phyloP scores from a whole-genome alignment of 768 basidiomycete species.

The Neoboletus brunneissimus region DNA sequence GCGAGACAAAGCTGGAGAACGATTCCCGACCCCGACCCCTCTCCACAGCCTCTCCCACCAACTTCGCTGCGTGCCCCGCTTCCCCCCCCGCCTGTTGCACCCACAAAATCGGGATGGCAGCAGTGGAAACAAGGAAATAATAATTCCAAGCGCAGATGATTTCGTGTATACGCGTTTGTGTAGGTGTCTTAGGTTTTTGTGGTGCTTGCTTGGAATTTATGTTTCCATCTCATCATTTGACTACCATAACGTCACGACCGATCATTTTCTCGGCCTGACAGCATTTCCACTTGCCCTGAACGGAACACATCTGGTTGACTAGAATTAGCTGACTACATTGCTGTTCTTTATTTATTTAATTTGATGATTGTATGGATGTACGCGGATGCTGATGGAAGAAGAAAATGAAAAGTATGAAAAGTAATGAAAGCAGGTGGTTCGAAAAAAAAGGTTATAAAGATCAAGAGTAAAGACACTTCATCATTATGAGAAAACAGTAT shows the following conservation, averaged over 20 bases:
- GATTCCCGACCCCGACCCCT: slow-evolving; percentile 13
- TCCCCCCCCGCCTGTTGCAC: slow-evolving; percentile 20
- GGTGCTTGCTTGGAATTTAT: slow-evolving; percentile 4
- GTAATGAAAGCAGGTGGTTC: slow-evolving; percentile 27
- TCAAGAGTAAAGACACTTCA: slow-evolving; percentile 30
- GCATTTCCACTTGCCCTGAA: slow-evolving; percentile 22
- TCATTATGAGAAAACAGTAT: slow-evolving; percentile 29
- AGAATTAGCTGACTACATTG: slow-evolving; percentile 52
- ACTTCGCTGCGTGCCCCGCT: slow-evolving; percentile 12
- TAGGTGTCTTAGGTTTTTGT: neutral
- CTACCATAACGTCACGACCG: neutral
- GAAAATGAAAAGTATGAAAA: slow-evolving; percentile 18
- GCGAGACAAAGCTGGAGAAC: neutral
- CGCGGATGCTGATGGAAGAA: slow-evolving; percentile 32
- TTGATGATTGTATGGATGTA: slow-evolving; percentile 42
- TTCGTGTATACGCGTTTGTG: neutral
- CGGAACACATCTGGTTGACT: slow-evolving; percentile 26
- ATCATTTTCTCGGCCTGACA: slow-evolving; percentile 11
- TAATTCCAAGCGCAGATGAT: slow-evolving; percentile 21
- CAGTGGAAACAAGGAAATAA: slow-evolving; percentile 39
- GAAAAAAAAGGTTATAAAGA: slow-evolving; percentile 35
- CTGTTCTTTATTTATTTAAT: slow-evolving; percentile 37
- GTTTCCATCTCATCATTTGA: neutral
- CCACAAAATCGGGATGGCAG: slow-evolving; percentile 51
- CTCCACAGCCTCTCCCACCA: slow-evolving; percentile 5